These are phyloP conservation scores for Boletus tomentosulus DNA, from an alignment of 768 basidiomycete genomes.

Conservation along the genomic window DNA sequence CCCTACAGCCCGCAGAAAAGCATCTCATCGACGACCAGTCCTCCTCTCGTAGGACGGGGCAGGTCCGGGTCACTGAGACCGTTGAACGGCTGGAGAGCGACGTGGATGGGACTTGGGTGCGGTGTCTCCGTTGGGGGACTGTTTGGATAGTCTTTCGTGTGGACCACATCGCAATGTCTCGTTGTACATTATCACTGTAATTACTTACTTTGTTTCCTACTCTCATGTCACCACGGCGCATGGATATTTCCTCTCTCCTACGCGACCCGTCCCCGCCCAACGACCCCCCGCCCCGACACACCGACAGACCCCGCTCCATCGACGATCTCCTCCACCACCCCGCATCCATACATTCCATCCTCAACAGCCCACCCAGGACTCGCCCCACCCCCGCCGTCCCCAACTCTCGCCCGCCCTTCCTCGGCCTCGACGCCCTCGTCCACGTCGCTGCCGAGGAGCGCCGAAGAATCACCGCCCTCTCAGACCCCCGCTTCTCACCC, in stretches of 20 bases:
- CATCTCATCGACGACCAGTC: constrained; percentile 84
- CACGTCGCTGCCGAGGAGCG: constrained; percentile 69
- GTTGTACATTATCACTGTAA: constrained; percentile 58
- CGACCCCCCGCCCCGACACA: not conserved
- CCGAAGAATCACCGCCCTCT: constrained; percentile 39
- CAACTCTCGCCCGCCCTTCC: constrained; percentile 14
- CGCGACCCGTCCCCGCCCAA: constrained; percentile 32
- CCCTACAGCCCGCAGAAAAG: constrained; percentile 62
- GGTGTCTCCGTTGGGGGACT: constrained; percentile 50
- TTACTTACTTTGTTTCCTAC: not conserved
- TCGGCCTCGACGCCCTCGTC: constrained; percentile 61
- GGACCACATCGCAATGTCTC: constrained; percentile 84
- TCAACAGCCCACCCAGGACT: constrained; percentile 6
- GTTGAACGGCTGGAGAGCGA: constrained; percentile 78
- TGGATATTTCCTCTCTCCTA: constrained; percentile 73
- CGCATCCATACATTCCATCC: constrained; percentile 19
- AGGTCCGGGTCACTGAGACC: constrained; percentile 87
- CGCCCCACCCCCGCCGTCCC: constrained; percentile 10
- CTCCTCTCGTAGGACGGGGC: constrained; percentile 62
- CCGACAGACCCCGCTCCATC: constrained; percentile 12
- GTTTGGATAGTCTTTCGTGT: constrained; percentile 61
- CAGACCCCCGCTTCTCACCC: not conserved
- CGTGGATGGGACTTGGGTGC: constrained; percentile 86
- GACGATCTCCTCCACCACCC: constrained; percentile 17
- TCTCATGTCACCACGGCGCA: constrained; percentile 59